These are phyloP conservation scores for Neodidymelliopsis sp. DNA, from an alignment of 2,329 filamentous ascomycete genomes.

Conservation along the genomic window DNA sequence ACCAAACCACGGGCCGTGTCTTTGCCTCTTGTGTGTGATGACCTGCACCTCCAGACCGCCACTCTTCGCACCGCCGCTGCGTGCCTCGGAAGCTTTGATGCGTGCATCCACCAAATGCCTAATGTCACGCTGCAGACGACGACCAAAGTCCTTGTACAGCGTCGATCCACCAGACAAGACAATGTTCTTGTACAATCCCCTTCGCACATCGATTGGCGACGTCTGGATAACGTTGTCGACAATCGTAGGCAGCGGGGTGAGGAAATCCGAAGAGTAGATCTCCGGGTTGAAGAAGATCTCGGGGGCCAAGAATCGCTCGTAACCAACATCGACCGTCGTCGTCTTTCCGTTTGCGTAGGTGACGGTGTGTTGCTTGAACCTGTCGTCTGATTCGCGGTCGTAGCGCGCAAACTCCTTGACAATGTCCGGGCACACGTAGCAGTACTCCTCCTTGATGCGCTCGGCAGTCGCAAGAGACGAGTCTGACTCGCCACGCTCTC, in stretches of 20 bases:
- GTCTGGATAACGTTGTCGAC: conserved; percentile 98
- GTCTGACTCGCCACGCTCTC: conserved; percentile 95
- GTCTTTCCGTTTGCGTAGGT: conserved; percentile 84
- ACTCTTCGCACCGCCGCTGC: conserved; percentile 89
- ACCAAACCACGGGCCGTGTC: conserved; percentile 98
- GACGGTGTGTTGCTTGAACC: conserved; percentile 90
- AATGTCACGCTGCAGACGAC: conserved; percentile 95
- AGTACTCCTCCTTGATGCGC: conserved; percentile 98
- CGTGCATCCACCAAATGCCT: conserved; percentile 92
- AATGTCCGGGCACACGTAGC: conserved; percentile 97
- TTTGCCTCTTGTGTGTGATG: conserved; percentile 95
- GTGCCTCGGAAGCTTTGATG: conserved; percentile 89
- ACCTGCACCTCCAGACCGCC: conserved; percentile 97
- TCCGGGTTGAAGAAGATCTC: conserved; percentile 99
- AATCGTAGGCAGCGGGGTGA: conserved; percentile 91
- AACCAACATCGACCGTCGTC: conserved; percentile 89
- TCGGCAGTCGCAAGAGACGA: conserved; percentile 97
- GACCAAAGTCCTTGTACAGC: conserved; percentile 97
- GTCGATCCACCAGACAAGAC: conserved; percentile 96
- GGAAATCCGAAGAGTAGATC: conserved; percentile 98
- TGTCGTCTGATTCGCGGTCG: conserved; percentile 84
- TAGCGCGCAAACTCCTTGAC: conserved; percentile 97
- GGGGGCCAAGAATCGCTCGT: conserved; percentile 96
- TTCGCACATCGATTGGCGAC: conserved; percentile 94
- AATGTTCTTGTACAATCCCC: conserved; percentile 99